These are phyloP conservation scores for Anthostomella pinea DNA, from an alignment of 2,329 filamentous ascomycete genomes.

Conservation along the genomic window DNA sequence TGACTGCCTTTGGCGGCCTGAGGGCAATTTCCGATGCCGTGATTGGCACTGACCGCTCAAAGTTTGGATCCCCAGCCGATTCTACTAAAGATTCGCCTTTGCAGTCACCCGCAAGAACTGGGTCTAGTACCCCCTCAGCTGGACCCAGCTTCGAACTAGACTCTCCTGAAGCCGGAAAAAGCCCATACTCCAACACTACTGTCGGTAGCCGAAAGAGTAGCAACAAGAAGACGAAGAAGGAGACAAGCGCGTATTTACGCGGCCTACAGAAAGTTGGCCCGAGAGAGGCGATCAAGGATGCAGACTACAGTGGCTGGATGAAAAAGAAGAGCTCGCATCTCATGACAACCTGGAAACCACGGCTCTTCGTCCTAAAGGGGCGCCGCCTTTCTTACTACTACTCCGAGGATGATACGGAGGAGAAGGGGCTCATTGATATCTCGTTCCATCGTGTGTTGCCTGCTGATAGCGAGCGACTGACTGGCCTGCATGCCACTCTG, in stretches of 20 bases:
- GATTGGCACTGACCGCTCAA: slow-evolving; percentile 50
- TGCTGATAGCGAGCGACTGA: slow-evolving; percentile 86
- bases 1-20: slow-evolving; percentile 61
- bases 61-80: slow-evolving; percentile 49
- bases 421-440: slow-evolving; percentile 95
- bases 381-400: slow-evolving; percentile 95
- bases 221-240: slow-evolving; percentile 78
- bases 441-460: slow-evolving; percentile 96
- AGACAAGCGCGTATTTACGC: slow-evolving; percentile 88
- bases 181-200: slow-evolving; percentile 47
- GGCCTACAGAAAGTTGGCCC: slow-evolving; percentile 81
- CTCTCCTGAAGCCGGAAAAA: slow-evolving; percentile 63
- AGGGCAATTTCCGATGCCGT: slow-evolving; percentile 81
- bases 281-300: slow-evolving; percentile 76
- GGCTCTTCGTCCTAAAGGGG: slow-evolving; percentile 91
- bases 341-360: slow-evolving; percentile 96
- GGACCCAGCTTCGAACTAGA: slow-evolving; percentile 76
- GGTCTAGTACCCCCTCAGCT: slow-evolving; percentile 66
- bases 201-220: slow-evolving; percentile 46
- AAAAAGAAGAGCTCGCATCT: slow-evolving; percentile 96
- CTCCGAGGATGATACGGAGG: slow-evolving; percentile 84
- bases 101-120: slow-evolving; percentile 70
- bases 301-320: slow-evolving; percentile 98
- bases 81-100: slow-evolving; percentile 51
- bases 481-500: slow-evolving; percentile 85